phyloP scores from a whole-genome alignment of 345 rosid species.

The Salix purpurea region DNA sequence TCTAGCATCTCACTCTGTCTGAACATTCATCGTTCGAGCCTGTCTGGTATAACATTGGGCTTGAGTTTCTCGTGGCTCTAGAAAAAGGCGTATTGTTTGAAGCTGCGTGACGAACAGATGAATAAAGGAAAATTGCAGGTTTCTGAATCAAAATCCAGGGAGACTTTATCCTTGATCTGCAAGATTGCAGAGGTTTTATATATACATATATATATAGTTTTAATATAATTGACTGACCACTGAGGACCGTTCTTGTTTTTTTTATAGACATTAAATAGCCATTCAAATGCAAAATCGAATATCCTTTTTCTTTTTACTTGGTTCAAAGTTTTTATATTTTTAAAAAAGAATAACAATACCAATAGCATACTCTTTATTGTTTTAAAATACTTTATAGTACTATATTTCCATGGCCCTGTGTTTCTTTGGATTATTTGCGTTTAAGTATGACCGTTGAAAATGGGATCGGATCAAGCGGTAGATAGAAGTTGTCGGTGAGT shows the following conservation, averaged over 20 bases:
- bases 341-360: neutral
- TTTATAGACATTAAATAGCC: neutral
- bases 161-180: no score
- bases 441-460: conserved; percentile 8
- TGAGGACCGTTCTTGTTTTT: neutral
- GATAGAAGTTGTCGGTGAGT: conserved; percentile 3
- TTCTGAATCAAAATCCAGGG: no score
- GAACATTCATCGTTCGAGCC: no score
- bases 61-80: no score
- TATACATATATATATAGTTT: neutral
- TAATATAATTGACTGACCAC: neutral
- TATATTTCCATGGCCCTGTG: neutral
- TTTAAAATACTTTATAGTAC: neutral
- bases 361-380: neutral
- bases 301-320: neutral
- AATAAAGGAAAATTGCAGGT: no score
- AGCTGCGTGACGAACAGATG: no score
- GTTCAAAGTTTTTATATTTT: neutral
- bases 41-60: no score
- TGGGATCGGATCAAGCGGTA: conserved; percentile 2
- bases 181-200: no score
- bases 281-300: neutral
- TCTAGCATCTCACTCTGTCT: no score
- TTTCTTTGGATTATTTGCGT: neutral
- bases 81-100: no score